Evolutionary conservation across 192 early-diverging fungal species (phyloP).

Genomic region (Chytriomyces hyalinus): DNA sequence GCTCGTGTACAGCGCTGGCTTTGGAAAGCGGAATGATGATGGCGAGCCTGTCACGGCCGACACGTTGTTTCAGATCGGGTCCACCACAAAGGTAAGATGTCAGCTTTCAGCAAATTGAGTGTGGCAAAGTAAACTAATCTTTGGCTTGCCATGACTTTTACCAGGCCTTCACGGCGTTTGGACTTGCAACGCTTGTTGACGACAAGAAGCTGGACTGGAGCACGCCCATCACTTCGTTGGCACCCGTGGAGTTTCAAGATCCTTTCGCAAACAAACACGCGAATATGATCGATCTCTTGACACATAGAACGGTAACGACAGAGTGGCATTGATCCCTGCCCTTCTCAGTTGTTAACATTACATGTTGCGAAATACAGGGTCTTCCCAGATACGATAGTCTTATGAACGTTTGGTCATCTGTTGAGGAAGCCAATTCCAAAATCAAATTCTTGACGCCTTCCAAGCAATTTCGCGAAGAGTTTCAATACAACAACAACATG

Average conservation of each 20-base stretch:
- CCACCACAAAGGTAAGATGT: conserved; percentile 27
- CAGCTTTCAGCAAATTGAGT: not conserved
- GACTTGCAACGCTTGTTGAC: conserved; percentile 13
- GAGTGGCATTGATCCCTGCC: not conserved
- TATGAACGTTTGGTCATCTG: not conserved
- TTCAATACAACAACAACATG: conserved; percentile 13
- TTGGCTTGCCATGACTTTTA: not conserved
- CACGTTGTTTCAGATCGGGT: conserved; percentile 36
- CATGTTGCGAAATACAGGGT: not conserved
- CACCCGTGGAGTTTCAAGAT: conserved; percentile 13
- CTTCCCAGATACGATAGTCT: conserved; percentile 1
- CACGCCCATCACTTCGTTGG: not conserved
- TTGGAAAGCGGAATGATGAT: conserved; percentile 23
- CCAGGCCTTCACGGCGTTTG: conserved; percentile 21
- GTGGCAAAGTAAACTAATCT: not conserved
- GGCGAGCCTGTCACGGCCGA: conserved; percentile 27
- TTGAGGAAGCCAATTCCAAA: not conserved
- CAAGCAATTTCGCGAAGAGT: conserved; percentile 8
- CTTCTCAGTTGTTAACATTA: too few relatives aligned
- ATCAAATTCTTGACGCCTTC: not conserved
- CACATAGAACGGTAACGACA: not conserved
- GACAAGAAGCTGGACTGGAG: not conserved
- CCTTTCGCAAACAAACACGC: conserved; percentile 6
- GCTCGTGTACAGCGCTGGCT: conserved; percentile 13
- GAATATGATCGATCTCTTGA: conserved; percentile 11